Evolutionary conservation across 2,329 filamentous ascomycete species (phyloP).

Genomic region (Trichoderma afroharzianum): DNA sequence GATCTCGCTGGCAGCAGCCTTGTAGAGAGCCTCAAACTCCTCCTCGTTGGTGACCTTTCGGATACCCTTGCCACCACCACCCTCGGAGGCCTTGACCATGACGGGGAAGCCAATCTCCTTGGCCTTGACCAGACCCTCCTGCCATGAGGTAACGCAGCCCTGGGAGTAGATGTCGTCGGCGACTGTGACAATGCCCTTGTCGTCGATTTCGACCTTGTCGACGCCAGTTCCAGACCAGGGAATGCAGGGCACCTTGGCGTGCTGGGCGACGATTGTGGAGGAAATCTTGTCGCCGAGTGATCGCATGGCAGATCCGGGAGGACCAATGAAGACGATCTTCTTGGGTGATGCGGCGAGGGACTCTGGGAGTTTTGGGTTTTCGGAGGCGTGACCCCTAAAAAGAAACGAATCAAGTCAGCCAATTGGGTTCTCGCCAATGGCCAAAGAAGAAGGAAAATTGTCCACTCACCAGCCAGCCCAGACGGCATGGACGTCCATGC

Average conservation of each 20-base stretch:
- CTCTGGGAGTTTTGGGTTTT: slow-evolving; percentile 97
- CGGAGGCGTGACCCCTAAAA: slow-evolving; percentile 86
- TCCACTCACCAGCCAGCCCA: slow-evolving; percentile 90
- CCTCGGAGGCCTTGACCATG: slow-evolving; percentile 99
- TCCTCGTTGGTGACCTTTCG: slow-evolving; percentile 87
- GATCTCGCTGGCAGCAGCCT: slow-evolving; percentile 94
- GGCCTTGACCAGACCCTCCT: slow-evolving; percentile 85
- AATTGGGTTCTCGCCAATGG: not conserved
- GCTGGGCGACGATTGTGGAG: slow-evolving; percentile 97
- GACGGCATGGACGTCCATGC: slow-evolving; percentile 96
- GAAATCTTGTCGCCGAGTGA: slow-evolving; percentile 99
- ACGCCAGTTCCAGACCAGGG: slow-evolving; percentile 99
- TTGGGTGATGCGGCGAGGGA: slow-evolving; percentile 93
- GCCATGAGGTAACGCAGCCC: slow-evolving; percentile 84
- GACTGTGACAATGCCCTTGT: slow-evolving; percentile 87
- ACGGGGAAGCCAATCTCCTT: slow-evolving; percentile 94
- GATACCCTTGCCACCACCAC: slow-evolving; percentile 98
- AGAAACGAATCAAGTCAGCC: not conserved
- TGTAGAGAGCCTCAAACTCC: slow-evolving; percentile 82
- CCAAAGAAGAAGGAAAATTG: not conserved
- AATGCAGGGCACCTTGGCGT: slow-evolving; percentile 93
- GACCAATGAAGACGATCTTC: slow-evolving; percentile 99
- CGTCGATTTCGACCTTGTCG: slow-evolving; percentile 72
- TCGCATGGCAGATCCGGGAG: slow-evolving; percentile 96
- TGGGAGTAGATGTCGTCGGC: slow-evolving; percentile 79